Base-by-base conservation (phyloP, 108 stramenopile genomes). In the Pseudonitzschia delicatissima region DNA sequence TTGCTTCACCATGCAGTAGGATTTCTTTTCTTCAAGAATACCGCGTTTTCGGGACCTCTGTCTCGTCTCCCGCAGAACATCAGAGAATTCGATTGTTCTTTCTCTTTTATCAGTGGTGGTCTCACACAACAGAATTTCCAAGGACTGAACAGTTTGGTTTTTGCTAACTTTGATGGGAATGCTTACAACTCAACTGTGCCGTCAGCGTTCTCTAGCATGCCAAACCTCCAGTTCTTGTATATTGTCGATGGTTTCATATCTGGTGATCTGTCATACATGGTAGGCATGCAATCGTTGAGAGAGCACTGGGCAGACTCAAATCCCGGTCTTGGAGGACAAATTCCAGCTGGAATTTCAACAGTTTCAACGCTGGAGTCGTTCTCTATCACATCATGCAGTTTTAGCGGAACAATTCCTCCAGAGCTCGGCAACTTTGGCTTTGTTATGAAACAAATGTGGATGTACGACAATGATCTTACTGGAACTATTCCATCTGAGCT, bases 221-320 rank as follows among this genome's bases (percentile, higher is more conserved):
- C 66, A 4, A 51, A 63, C n/a, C 48, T 79, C 8, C 57, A 66
- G 35, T 59, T 44, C n/a, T 42, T 73, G 25, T 79, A 63, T 45
- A 59, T 73, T 23, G 62, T 66, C 2, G 66, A 79, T 45, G 53
- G 67, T 2, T 48, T 64, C 48, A 66, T 79, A 15, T 63, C 72
- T 0, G 78, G 78, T 2, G 67, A 68, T 52, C 35, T 79, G 29
- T 52, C 50, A 17, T 73, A 60, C 58, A 73, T 79, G 64, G 31
- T 55, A 2, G 64, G 63, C 21, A 79, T 79, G 78, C 67, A 66
- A 5, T 27, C 47, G 8, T 39, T 78, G 34, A 15, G 57, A 25
- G 69, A 78, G 51, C 66, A 65, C 51, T 72, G 67, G 71, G 35
- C 62, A 23, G 67, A 78, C 44, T 36, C 37, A n/a, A 79, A 79